Base-by-base conservation (phyloP, 2,329 filamentous ascomycete genomes). In the Penicillium concentricum region DNA sequence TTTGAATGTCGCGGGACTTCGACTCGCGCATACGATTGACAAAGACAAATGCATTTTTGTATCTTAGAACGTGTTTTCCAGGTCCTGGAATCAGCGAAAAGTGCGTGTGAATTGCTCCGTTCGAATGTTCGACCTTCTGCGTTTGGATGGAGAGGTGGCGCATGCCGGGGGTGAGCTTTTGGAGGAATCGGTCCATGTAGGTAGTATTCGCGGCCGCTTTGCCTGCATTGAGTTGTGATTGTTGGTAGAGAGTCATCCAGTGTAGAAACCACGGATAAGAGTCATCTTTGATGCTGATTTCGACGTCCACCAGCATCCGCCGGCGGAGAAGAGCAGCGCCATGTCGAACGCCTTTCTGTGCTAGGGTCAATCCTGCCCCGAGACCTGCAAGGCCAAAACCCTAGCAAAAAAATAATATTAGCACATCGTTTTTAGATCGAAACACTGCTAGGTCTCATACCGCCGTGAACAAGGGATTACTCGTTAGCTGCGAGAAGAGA, bases 191-290 rank as follows among this genome's bases (percentile, higher is more conserved):
- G 49, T 84, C 79, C 59, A 86, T 62, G 1, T 82, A 69, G 35
- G 72, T 67, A 35, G 71, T 69, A 63, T 69, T 70, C 57, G 75
- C 66, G 48, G 72, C 57, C 68, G 80, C 35, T 76, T 79, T 50
- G 81, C 88, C 56, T 77, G 79, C 58, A 85, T 63, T 67, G 37
- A 88, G 59, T 81, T 90, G 65, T 68, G 79, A 69, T 53, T 86
- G 82, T 50, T 92, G 90, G 62, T 91, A 91, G 54, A 91, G 84
- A 7, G 92, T 92, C 73, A 99, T 89, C 92, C 94, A 99, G 62
- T 92, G 88, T 10, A 99, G 82, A 41, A 99, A 86, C 93, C 92
- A 97, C 39, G 87, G 87, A 72, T 97, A 99, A 2, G 93, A 92
- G 43, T 91, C 87, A 76, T 99, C 94, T 68, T 93, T 90, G 71